Evolutionary conservation across 306 rosid genomes (phyloP).

Genomic region (Acacia acuminata): DNA sequence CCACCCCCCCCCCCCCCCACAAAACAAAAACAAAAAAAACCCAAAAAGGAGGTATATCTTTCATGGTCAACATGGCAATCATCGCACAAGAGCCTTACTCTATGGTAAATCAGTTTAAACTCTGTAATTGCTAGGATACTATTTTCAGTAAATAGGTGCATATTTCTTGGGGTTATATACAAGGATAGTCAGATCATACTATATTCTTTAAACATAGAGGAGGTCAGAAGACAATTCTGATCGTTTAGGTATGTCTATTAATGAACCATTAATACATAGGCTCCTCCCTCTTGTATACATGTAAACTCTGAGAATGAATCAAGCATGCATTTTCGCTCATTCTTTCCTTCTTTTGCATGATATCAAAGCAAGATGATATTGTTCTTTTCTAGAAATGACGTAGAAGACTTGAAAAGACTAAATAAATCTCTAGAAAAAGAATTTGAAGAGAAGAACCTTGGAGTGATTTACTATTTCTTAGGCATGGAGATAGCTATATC

Average conservation of each 20-base stretch:
- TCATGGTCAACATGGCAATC: constrained; percentile 1
- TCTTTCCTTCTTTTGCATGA: neutral
- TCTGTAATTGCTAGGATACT: neutral
- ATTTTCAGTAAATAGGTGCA: neutral
- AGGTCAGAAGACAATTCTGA: neutral
- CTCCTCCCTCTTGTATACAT: neutral
- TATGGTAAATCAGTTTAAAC: neutral
- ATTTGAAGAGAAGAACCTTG: neutral
- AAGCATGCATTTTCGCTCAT: neutral
- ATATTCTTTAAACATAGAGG: neutral
- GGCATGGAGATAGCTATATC: neutral
- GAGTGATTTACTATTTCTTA: too few relatives aligned
- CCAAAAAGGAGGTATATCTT: neutral
- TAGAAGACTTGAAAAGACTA: neutral
- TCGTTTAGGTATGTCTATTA: neutral
- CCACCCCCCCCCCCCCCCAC: too few relatives aligned
- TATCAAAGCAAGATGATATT: neutral
- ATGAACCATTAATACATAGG: neutral
- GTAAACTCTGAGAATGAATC: neutral
- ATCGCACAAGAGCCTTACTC: neutral
- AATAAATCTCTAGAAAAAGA: too few relatives aligned
- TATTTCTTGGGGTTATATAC: neutral
- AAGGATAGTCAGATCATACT: too few relatives aligned
- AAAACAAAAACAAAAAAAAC: too few relatives aligned
- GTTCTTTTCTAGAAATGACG: neutral